Evolutionary conservation across 257 asterid genomes (phyloP).

Genomic region (Apocynum venetum): DNA sequence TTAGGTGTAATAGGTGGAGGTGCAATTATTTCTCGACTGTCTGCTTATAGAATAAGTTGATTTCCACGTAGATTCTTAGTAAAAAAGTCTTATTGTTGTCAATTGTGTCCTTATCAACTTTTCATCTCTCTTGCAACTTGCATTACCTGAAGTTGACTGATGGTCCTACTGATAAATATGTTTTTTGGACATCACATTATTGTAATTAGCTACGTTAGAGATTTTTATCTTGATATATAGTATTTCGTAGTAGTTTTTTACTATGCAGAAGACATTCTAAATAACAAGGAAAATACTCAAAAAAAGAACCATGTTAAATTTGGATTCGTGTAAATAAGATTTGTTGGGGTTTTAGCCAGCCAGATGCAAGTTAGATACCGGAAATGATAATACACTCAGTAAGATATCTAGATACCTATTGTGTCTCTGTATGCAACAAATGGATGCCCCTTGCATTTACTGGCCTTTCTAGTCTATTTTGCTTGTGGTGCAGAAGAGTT

Average conservation of each 20-base stretch:
- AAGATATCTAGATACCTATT: no score
- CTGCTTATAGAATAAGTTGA: constrained; percentile 18
- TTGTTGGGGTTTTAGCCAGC: neutral
- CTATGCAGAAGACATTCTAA: neutral
- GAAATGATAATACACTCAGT: neutral
- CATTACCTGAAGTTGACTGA: neutral
- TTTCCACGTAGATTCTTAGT: constrained; percentile 1
- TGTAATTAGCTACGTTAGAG: neutral
- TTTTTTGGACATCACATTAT: neutral
- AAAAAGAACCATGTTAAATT: neutral
- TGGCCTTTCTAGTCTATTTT: no score
- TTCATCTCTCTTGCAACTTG: constrained; percentile 18
- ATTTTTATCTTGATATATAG: no score
- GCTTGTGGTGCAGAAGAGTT: no score
- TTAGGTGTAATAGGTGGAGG: constrained; percentile 18
- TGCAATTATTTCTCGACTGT: constrained; percentile 24
- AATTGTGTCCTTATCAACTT: constrained; percentile 17
- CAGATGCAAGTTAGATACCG: neutral
- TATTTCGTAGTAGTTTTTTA: no score
- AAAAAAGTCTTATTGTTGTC: neutral
- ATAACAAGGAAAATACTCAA: neutral
- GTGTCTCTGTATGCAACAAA: neutral
- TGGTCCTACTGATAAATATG: neutral
- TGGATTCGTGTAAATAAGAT: neutral
- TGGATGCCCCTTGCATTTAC: neutral